These are phyloP conservation scores for Hypoxylon subgilvum DNA, from an alignment of 495 filamentous ascomycete species.

Conservation along the genomic window DNA sequence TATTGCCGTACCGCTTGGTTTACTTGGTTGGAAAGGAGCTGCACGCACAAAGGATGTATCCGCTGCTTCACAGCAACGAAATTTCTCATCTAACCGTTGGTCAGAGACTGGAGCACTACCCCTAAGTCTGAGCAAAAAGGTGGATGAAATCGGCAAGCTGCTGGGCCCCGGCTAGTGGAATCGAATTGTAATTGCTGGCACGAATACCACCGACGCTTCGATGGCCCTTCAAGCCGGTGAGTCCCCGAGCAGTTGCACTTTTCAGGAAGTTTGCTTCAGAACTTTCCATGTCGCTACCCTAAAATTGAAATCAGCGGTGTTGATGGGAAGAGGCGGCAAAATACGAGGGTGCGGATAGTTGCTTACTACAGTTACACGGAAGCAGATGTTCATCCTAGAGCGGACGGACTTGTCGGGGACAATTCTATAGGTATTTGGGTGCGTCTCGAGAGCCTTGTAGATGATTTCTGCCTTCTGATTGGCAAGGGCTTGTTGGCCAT, in stretches of 20 bases:
- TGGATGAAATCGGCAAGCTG: constrained; percentile 65
- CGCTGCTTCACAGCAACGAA: not conserved
- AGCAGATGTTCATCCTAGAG: constrained; percentile 92
- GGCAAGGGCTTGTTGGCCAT: constrained; percentile 72
- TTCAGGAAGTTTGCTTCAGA: constrained; percentile 78
- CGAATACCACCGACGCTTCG: constrained; percentile 77
- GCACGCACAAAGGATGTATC: not conserved
- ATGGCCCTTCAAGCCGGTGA: constrained; percentile 82
- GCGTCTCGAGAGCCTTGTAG: constrained; percentile 75
- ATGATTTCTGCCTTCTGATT: constrained; percentile 73
- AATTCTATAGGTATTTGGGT: constrained; percentile 70
- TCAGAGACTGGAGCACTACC: not conserved
- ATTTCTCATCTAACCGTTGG: not conserved
- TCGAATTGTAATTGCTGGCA: constrained; percentile 69
- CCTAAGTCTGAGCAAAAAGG: constrained; percentile 56
- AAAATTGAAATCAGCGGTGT: not conserved
- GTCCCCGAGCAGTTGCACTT: constrained; percentile 65
- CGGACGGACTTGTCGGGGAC: constrained; percentile 75
- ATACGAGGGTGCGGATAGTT: not conserved
- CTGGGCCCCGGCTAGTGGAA: constrained; percentile 62
- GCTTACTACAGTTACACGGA: constrained; percentile 65
- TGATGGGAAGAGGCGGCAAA: not conserved
- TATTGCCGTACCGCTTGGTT: not conserved
- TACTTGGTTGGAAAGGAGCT: not conserved
- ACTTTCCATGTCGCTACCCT: constrained; percentile 62